Evolutionary conservation across 1,284 basidiomycete genomes (phyloP), one percentile per base, ranked within the genome.

Genomic region (Ceratobasidium sp.): DNA sequence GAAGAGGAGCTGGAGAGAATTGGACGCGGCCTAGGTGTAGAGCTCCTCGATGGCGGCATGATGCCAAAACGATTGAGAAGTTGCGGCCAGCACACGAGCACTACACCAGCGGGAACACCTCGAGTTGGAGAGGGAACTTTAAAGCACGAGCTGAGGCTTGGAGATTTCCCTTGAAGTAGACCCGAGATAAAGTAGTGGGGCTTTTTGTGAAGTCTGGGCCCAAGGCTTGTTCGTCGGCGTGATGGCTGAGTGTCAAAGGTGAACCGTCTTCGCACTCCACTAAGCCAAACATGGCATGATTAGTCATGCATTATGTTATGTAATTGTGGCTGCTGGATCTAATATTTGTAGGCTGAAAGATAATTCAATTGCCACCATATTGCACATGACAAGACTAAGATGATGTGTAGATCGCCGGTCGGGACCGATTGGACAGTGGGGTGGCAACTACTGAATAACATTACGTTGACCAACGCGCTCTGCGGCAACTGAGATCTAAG

Each of bases 11-110:
- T 49, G 19, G 56, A 46, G 24, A 16, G 41, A 8, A 61, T 29
- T 22, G 54, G 68, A 16, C 56, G 68, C 16, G 68, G 68, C 41
- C 68, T 41, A 31, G 68, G 68, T 13, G 68, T 71, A 1, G 68
- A 71, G n/a, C 68, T 71, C 43, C 54, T 59, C 24, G 68, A 59
- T 19, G 68, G 22, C 43, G 49, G 27, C 68, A 71, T 71, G 54
- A 24, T 24, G 31, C 14, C 48, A 34, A 49, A 34, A 29, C 29
- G 19, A 56, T 31, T 29, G 31, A 56, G 54, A 34, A 5, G 31
- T 16, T 29, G 54, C 54, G 54, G 54, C 54, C 54, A 56, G 54
- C 54, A 34, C 54, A 56, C 54, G 54, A 34, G 54, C 24, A 6
- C 13, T n/a, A n/a, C n/a, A 29, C 29, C 6, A 56, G 54, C 31